Base-by-base conservation (phyloP, 345 rosid genomes). In the Corymbia maculata region DNA sequence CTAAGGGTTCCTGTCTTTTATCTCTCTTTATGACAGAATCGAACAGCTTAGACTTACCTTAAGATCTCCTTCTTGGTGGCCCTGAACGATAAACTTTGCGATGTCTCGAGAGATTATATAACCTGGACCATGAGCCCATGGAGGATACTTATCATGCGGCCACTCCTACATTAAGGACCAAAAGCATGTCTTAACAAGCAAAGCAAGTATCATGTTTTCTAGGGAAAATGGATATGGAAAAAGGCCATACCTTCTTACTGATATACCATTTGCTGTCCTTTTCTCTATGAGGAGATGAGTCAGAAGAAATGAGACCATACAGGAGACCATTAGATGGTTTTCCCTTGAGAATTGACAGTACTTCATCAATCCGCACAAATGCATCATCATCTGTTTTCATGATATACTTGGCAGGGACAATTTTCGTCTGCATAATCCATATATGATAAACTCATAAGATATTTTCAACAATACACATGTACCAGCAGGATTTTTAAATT, bases 51-150 rank as follows among this genome's bases (percentile, higher is more conserved):
- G 22, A 55, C 28, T 47, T 75, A 97, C 99, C 93, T 87, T 88
- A 70, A 97, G 98, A 89, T 94, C 93, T 91, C 95, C 90, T 91
- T 92, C 91, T 51, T 89, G 95, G 88, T 97, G 98, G 66, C 95
- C 95, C 89, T 32, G 93, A 87, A 94, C 97, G 19, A 95, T 93
- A 91, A 95, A 96, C 68, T 95, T 95, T 9, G 98, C 99, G 32
- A 97, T 92, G 91, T 97, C 97, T 12, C 90, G 93, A 82, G 99
- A 94, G 85, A 96, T 88, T 51, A 96, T 89, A 92, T 97, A 96
- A 75, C 99, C 98, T 12, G 99, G 99, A 55, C 99, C 99, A 86
- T 95, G 98, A n/a, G 99, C 99, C 99, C 99, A 96, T 84, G 98
- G 99, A n/a, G 99, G 99, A 86, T 94, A 97, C 8, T 91, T 79